Evolutionary conservation across 2,329 filamentous ascomycete genomes (phyloP).

Genomic region (Myriosclerotinia duriaeana): DNA sequence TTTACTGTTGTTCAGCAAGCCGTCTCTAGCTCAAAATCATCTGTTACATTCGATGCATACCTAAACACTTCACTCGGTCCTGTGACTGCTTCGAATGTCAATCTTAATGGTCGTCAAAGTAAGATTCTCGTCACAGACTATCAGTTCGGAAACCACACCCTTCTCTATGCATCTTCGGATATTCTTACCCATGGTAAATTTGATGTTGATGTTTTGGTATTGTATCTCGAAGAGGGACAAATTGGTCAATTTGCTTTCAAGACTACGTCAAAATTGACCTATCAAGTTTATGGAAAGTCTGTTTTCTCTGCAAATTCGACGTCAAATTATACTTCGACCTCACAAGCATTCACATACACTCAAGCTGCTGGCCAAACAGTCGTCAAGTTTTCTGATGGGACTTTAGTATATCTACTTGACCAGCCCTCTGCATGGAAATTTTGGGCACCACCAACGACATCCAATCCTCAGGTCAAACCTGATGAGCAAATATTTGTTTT

Average conservation of each 20-base stretch:
- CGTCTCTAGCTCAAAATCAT: constrained; percentile 46
- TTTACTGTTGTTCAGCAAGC: constrained; percentile 53
- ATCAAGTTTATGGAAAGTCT: constrained; percentile 45
- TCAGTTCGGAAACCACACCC: constrained; percentile 46
- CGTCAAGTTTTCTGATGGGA: constrained; percentile 49
- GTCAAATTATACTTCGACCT: constrained; percentile 37
- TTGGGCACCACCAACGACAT: constrained; percentile 52
- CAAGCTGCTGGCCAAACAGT: constrained; percentile 49
- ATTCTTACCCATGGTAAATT: constrained; percentile 51
- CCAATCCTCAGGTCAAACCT: constrained; percentile 47
- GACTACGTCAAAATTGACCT: constrained; percentile 41
- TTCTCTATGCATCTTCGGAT: constrained; percentile 54
- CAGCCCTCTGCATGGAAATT: constrained; percentile 55
- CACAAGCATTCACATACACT: constrained; percentile 47
- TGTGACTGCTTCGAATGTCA: constrained; percentile 47
- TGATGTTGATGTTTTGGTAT: constrained; percentile 47
- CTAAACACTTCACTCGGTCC: constrained; percentile 50
- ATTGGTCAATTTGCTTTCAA: constrained; percentile 52
- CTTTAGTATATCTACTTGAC: constrained; percentile 54
- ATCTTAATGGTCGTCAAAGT: constrained; percentile 52
- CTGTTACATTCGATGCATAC: constrained; percentile 49
- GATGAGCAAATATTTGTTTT: constrained; percentile 49
- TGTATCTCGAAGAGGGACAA: constrained; percentile 52
- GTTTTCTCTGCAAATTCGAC: constrained; percentile 39
- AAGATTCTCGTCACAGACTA: constrained; percentile 57